Conservation (phyloP, 345 rosid genomes). For the Barbarea vulgaris region DNA sequence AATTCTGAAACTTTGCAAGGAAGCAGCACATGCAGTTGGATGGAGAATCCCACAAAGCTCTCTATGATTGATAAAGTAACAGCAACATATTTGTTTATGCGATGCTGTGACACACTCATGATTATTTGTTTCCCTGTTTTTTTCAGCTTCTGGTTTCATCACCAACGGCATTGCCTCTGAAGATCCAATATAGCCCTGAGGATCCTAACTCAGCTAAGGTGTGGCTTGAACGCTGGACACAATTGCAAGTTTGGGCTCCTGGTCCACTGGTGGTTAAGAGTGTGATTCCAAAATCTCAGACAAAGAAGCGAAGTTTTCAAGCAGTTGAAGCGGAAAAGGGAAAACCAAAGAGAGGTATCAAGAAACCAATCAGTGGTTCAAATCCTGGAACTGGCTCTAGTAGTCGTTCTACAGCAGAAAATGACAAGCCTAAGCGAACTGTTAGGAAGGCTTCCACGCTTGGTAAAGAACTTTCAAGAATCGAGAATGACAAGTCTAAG, state of each 20-base stretch:
- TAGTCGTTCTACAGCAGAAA: constrained; percentile 42
- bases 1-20: constrained; percentile 38
- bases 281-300: constrained; percentile 37
- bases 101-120: background rate
- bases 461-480: constrained; percentile 52
- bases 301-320: constrained; percentile 44
- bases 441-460: constrained; percentile 53
- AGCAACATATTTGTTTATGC: background rate
- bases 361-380: constrained; percentile 46
- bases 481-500: constrained; percentile 56
- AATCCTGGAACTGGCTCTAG: constrained; percentile 46
- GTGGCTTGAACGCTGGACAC: constrained; percentile 86
- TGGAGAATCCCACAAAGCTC: constrained; percentile 49
- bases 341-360: constrained; percentile 51
- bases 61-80: constrained; percentile 62
- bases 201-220: constrained; percentile 62
- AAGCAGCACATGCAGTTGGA: constrained; percentile 31
- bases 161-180: constrained; percentile 48
- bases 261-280: constrained; percentile 47
- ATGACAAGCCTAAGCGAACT: constrained; percentile 53
- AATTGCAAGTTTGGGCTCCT: constrained; percentile 56
- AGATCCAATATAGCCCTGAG: constrained; percentile 52
- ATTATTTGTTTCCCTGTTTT: constrained; percentile 27
- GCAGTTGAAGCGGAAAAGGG: constrained; percentile 45
- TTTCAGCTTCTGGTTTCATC: constrained; percentile 65